These are phyloP conservation scores for Penicillium sp. DNA, from an alignment of 2,329 filamentous ascomycete genomes.

Conservation along the genomic window DNA sequence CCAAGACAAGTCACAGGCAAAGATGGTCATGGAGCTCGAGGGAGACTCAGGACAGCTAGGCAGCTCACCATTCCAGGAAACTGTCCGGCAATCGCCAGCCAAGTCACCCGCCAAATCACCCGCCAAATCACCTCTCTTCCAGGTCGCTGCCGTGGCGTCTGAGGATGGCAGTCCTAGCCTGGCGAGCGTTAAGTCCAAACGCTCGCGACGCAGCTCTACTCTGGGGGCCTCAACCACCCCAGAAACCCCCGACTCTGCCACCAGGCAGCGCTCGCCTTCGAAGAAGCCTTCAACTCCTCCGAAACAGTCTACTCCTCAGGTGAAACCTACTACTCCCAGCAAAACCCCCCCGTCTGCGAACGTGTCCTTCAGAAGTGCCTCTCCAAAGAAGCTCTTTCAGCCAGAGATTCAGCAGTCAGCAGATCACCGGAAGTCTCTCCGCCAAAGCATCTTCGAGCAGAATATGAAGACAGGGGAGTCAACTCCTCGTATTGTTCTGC, in stretches of 20 bases:
- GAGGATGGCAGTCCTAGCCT: slow-evolving; percentile 56
- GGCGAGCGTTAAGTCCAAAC: slow-evolving; percentile 50
- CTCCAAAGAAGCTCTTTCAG: slow-evolving; percentile 50
- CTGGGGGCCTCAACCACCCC: slow-evolving; percentile 46
- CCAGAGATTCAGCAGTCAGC: slow-evolving; percentile 42
- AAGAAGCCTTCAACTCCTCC: slow-evolving; percentile 40
- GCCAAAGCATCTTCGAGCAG: slow-evolving; percentile 54
- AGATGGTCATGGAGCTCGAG: slow-evolving; percentile 60
- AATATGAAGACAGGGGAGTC: slow-evolving; percentile 54
- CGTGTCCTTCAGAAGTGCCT: slow-evolving; percentile 47
- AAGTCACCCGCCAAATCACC: slow-evolving; percentile 23
- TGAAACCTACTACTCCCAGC: slow-evolving; percentile 48
- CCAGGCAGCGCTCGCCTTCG: slow-evolving; percentile 40
- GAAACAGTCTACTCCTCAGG: slow-evolving; percentile 47
- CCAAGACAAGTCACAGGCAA: slow-evolving; percentile 50
- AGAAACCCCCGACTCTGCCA: slow-evolving; percentile 43
- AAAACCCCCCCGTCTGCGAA: slow-evolving; percentile 52
- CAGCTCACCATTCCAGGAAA: slow-evolving; percentile 49
- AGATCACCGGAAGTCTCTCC: slow-evolving; percentile 37
- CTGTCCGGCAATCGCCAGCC: slow-evolving; percentile 31
- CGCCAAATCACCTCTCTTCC: slow-evolving; percentile 25
- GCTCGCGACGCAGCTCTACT: slow-evolving; percentile 50
- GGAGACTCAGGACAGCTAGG: slow-evolving; percentile 48
- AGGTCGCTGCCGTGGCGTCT: slow-evolving; percentile 43
- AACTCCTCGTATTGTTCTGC: slow-evolving; percentile 64